These are phyloP conservation scores for Paracoccidioides brasiliensis DNA, from an alignment of 2,329 filamentous ascomycete genomes.

Conservation along the genomic window DNA sequence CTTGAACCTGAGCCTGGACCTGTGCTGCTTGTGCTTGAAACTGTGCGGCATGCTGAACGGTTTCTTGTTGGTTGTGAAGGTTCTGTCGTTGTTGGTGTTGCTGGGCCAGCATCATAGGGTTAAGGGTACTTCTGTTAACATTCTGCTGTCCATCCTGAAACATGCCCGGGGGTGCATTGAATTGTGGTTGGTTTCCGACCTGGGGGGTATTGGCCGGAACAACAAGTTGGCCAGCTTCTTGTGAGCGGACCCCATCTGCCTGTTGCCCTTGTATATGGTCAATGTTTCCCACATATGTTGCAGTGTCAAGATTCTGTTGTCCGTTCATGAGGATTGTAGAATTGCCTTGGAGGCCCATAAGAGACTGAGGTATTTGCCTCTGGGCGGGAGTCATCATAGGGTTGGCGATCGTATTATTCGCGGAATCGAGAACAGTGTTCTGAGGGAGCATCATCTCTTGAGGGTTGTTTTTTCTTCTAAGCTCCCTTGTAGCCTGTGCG, in stretches of 20 bases:
- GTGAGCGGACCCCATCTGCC: conserved; percentile 46
- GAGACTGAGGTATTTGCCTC: conserved; percentile 30
- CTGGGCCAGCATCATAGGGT: conserved; percentile 29
- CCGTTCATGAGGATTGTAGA: conserved; percentile 22
- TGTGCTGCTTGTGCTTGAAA: conserved; percentile 7
- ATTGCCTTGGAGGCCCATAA: conserved; percentile 29
- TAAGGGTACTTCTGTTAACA: conserved; percentile 25
- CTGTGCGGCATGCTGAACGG: conserved; percentile 26
- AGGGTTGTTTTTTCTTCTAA: conserved; percentile 24
- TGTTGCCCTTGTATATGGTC: conserved; percentile 48
- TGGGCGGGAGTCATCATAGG: conserved; percentile 25
- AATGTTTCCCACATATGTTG: conserved; percentile 32
- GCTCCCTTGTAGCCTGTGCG: conserved; percentile 33
- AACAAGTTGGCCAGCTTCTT: conserved; percentile 49
- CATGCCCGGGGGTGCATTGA: conserved; percentile 25
- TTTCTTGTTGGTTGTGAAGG: conserved; percentile 32
- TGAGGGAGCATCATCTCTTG: conserved; percentile 20
- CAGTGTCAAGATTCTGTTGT: conserved; percentile 19
- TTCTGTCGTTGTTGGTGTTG: conserved; percentile 30
- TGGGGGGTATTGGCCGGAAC: conserved; percentile 48
- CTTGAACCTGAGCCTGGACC: background rate
- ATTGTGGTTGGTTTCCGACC: conserved; percentile 29
- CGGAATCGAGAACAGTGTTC: conserved; percentile 18
- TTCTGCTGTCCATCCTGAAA: conserved; percentile 25
- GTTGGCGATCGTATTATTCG: conserved; percentile 22